Conservation (phyloP, 1,139 yeast genomes). For the Yamadazyma membranifaciens region DNA sequence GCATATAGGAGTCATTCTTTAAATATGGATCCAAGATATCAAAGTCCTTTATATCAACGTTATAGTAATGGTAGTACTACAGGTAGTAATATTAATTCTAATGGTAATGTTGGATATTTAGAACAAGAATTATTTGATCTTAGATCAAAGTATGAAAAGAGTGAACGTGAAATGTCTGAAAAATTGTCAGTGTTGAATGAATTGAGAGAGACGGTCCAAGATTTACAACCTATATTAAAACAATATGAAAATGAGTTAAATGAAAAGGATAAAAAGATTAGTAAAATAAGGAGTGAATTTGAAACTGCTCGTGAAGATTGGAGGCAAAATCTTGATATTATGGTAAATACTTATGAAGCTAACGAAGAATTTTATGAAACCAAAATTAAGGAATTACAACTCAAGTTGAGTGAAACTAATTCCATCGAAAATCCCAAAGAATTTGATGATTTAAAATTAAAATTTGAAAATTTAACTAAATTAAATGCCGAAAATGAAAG, state of each 20-base stretch:
- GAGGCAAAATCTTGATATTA: conserved; percentile 53
- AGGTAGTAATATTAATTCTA: background rate
- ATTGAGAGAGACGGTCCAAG: conserved; percentile 41
- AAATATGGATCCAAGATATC: conserved; percentile 7
- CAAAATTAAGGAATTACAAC: conserved; percentile 19
- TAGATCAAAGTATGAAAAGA: conserved; percentile 20
- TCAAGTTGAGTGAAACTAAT: conserved; percentile 11
- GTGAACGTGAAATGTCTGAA: conserved; percentile 31
- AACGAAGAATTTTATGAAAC: conserved; percentile 34
- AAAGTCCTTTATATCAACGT: conserved; percentile 6
- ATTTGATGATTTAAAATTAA: conserved; percentile 8
- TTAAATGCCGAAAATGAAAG: background rate
- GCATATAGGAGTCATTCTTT: conserved; percentile 8
- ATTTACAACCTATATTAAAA: conserved; percentile 44
- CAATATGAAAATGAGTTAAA: conserved; percentile 38
- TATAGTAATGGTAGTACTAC: conserved; percentile 7
- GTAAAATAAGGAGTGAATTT: conserved; percentile 38
- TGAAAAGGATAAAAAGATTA: conserved; percentile 45
- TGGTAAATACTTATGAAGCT: conserved; percentile 46
- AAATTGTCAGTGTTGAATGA: conserved; percentile 39
- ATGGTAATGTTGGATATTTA: conserved; percentile 6
- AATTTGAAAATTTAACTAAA: conserved; percentile 3
- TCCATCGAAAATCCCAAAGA: conserved; percentile 6
- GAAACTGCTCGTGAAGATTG: conserved; percentile 58
- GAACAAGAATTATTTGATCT: conserved; percentile 18